Percentiles rank a stretch among this genome's conserved stretches.
These are phyloP conservation scores for Boletus coccyginus DNA, from an alignment of 768 basidiomycete genomes.

Conservation along the genomic window DNA sequence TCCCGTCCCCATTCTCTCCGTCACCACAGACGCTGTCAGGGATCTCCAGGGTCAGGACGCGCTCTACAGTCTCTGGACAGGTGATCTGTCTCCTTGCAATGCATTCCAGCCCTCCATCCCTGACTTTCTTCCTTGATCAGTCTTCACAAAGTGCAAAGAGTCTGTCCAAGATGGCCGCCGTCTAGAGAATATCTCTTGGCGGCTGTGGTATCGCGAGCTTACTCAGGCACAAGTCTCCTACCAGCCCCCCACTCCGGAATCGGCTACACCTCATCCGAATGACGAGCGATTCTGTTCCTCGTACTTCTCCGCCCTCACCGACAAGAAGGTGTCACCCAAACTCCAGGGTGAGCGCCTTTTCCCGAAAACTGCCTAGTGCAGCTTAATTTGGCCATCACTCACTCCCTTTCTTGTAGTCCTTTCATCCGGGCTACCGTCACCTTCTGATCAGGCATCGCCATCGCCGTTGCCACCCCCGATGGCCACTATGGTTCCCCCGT, in stretches of 20 bases:
- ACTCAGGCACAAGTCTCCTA: conserved; percentile 32
- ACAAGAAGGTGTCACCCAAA: conserved; percentile 15
- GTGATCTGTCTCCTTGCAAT: conserved; percentile 35
- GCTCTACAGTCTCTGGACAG: conserved; percentile 63
- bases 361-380: conserved; percentile 10
- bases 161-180: conserved; percentile 76
- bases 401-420: conserved; percentile 21
- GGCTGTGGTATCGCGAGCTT: conserved; percentile 75
- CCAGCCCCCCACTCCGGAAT: conserved; percentile 30
- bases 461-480: conserved; percentile 25
- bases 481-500: conserved; percentile 15
- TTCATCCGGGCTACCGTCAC: conserved; percentile 24
- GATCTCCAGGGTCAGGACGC: conserved; percentile 70
- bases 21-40: conserved; percentile 62
- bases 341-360: conserved; percentile 13
- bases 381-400: conserved; percentile 15
- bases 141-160: conserved; percentile 82
- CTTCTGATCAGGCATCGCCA: conserved; percentile 30
- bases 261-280: conserved; percentile 13
- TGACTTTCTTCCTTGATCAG: conserved; percentile 36
- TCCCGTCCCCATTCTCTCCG: conserved; percentile 62
- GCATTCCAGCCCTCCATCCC: background rate
- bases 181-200: conserved; percentile 87
- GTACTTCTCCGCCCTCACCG: conserved; percentile 25
- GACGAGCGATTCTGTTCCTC: conserved; percentile 22